Evolutionary conservation across 495 filamentous ascomycete genomes (phyloP).

Genomic region (Lophiostoma macrostomum): DNA sequence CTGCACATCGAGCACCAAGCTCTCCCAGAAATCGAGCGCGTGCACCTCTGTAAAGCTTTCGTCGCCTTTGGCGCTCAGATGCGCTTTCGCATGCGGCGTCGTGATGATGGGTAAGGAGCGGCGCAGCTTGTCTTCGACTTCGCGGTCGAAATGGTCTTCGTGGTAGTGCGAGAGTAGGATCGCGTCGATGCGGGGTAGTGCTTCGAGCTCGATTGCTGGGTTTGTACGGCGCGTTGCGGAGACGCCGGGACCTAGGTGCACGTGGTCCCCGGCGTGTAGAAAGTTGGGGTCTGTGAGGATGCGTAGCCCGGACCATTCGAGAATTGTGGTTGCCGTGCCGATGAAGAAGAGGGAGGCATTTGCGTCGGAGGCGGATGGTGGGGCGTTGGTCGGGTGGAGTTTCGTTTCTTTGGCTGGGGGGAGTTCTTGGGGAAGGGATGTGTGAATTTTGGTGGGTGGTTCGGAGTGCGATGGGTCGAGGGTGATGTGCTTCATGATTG

Average conservation of each 20-base stretch:
- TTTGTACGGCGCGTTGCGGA: slow-evolving; percentile 49
- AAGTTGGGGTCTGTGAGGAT: slow-evolving; percentile 70
- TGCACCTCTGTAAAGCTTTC: slow-evolving; percentile 55
- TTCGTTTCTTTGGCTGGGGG: slow-evolving; percentile 46
- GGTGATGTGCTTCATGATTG: too few relatives aligned
- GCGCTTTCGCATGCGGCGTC: slow-evolving; percentile 59
- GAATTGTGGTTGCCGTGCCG: slow-evolving; percentile 64
- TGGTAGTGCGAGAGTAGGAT: slow-evolving; percentile 67
- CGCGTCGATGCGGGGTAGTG: slow-evolving; percentile 59
- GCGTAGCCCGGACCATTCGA: slow-evolving; percentile 61
- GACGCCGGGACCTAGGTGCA: slow-evolving; percentile 64
- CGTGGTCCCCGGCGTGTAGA: slow-evolving; percentile 65
- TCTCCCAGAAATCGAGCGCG: slow-evolving; percentile 56
- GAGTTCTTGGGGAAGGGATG: too few relatives aligned
- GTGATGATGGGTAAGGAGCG: slow-evolving; percentile 62
- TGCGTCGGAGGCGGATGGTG: slow-evolving; percentile 36
- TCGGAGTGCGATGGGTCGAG: too few relatives aligned
- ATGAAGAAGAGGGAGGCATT: slow-evolving; percentile 56
- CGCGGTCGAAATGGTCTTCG: slow-evolving; percentile 55
- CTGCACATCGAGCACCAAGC: slow-evolving; percentile 49
- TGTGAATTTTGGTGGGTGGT: too few relatives aligned
- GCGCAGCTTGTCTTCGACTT: slow-evolving; percentile 57
- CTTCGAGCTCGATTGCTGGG: slow-evolving; percentile 59
- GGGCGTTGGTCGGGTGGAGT: slow-evolving; percentile 43
- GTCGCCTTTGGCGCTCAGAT: slow-evolving; percentile 43